Evolutionary conservation across 768 basidiomycete species (phyloP).

Genomic region (Hebeloma cylindrosporum): DNA sequence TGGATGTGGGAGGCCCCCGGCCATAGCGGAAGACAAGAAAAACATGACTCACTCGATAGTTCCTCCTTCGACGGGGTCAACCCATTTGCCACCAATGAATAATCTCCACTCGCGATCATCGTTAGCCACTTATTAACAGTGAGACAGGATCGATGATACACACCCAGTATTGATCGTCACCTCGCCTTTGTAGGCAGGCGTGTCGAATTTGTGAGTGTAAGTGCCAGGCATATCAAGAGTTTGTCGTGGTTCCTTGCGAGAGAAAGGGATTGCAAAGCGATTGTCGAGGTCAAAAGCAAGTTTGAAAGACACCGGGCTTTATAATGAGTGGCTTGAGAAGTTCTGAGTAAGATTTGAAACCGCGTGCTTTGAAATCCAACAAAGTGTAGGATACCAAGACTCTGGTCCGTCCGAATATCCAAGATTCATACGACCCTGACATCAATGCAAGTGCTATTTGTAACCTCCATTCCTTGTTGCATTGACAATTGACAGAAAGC

Average conservation of each 20-base stretch:
- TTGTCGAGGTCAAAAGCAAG: background rate
- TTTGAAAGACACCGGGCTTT: background rate
- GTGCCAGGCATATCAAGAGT: constrained; percentile 35
- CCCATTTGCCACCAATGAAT: constrained; percentile 70
- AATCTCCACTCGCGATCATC: constrained; percentile 49
- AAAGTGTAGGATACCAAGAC: too few relatives aligned
- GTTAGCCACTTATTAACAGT: too few relatives aligned
- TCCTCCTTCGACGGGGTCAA: constrained; percentile 54
- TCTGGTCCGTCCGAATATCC: too few relatives aligned
- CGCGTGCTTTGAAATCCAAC: too few relatives aligned
- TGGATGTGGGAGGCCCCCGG: too few relatives aligned
- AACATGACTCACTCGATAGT: constrained; percentile 60
- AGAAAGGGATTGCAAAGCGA: background rate
- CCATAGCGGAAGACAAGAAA: background rate
- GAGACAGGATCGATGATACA: background rate
- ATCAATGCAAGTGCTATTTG: too few relatives aligned
- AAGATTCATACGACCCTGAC: too few relatives aligned
- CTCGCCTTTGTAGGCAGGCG: constrained; percentile 52
- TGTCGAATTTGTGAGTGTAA: constrained; percentile 52
- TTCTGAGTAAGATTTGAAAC: too few relatives aligned
- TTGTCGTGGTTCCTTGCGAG: background rate
- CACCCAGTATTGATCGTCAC: constrained; percentile 56
- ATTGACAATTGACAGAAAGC: too few relatives aligned
- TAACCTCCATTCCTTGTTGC: too few relatives aligned
- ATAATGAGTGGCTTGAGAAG: too few relatives aligned